Evolutionary conservation across 176 grass and related monocot genomes (phyloP), one percentile per base, ranked within the genome.

Genomic region (Ensete glaucum): DNA sequence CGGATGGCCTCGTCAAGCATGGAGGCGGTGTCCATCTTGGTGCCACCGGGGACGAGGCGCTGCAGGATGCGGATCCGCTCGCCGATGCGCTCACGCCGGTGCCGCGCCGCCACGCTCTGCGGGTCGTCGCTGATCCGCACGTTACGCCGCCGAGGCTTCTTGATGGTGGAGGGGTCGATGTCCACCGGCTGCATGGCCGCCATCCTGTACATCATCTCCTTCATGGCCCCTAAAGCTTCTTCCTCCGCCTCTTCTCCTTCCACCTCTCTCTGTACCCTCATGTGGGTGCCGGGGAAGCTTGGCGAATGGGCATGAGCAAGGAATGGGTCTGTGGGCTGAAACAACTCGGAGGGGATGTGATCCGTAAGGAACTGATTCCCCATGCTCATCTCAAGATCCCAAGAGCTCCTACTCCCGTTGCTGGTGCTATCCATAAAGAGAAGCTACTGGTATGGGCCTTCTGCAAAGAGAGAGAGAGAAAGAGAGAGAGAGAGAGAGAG

Each of bases 11-110:
- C 67, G 67, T 70, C 67, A 9, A 70, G 48, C 67, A 70, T 70
- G 67, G 67, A 70, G 34, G 67, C 67, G 67, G 67, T 70, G 67
- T 70, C 67, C 67, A 70, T 70, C 67, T 70, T 70, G 67, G 67
- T 70, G 19, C 67, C 67, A 19, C 67, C 67, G 67, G 67, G 67
- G 1, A 70, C 67, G 19, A 70, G 67, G 17, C 67, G 67, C 67
- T 70, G 67, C 67, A 70, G 67, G 67, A 70, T 70, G 17, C 67
- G 67, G 16, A 70, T 70, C 67, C 67, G 34, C 67, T 70, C 67
- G 67, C 67, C 51, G 67, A 70, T 70, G 9, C 67, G 67, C 67
- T 70, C 67, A 1, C 67, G 67, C 5, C 67, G 67, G 67, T 70
- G 67, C 16, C 67, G 17, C 13, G 67, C 67, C 17, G 67, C 43